Base-by-base conservation (phyloP, 129 eudicot species). In the Scalesia atractyloides region DNA sequence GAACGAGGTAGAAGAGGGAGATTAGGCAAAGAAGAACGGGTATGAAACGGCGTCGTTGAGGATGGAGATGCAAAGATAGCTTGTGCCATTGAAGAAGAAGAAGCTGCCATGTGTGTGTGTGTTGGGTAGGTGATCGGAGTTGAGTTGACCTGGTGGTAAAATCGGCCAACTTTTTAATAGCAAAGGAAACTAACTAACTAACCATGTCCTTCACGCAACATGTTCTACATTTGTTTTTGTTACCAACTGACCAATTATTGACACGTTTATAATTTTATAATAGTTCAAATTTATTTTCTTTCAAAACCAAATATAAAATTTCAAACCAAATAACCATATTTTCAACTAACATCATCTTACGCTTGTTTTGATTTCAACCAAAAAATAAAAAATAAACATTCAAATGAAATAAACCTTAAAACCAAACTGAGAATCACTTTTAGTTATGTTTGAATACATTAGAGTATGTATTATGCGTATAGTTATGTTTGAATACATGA, bases 141-240 rank as follows among this genome's bases (percentile, higher is more conserved):
- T 73, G 83, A 80, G 79, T 73, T 73, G 83, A 80, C 79, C 69
- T 58, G 26, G 53, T 52, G 69, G 62, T 33, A 18, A 19, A 50
- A 69, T 34, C 7, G 54, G 69, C 50, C 18, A 56, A 9, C 5
- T 70, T 70, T 39, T 4, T 36, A 73, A 49, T 43, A 62, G 20
- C 36, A 15, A 16, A 73, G 49, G 76, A 30, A 30, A 30, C 26
- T n/a, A n/a, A 24, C 1, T 49, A 70, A 70, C 49, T 63, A 19
- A 64, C 10, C 54, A 78, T 41, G 72, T 77, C 73, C 20, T 52
- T 66, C 80, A 74, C 79, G 56, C 72, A 64, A 74, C 44, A 9
- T 39, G 24, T 24, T 68, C 14, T 44, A 9, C 18, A 19, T 20
- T 51, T 49, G 14, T 74, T 53, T 12, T 53, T 65, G 20, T 30